A percentile compares a stretch with the other conserved stretches of the same genome.
Evolutionary conservation across 768 basidiomycete species (phyloP).

Genomic region (Termitomyces sp.): DNA sequence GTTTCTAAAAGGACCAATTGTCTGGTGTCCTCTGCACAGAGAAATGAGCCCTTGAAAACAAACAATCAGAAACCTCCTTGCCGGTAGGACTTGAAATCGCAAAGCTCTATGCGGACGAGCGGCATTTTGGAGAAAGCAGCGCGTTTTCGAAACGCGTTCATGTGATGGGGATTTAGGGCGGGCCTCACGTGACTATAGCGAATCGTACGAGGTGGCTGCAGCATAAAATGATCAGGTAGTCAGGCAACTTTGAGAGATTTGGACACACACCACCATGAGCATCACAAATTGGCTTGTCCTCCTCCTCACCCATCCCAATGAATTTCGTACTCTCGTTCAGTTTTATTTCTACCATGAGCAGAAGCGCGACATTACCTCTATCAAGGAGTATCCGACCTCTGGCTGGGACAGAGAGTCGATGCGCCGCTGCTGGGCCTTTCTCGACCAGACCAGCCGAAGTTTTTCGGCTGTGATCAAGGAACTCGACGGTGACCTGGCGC

Average conservation of each 20-base stretch:
- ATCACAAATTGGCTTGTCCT: constrained; percentile 58
- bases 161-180: constrained; percentile 9
- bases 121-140: constrained; percentile 47
- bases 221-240: constrained; percentile 3
- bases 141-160: constrained; percentile 7
- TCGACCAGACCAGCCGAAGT: constrained; percentile 85
- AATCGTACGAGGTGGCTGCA: constrained; percentile 11
- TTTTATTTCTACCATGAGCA: constrained; percentile 80
- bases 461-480: constrained; percentile 95
- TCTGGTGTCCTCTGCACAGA: constrained; percentile 61
- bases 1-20: constrained; percentile 85
- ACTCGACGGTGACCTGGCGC: constrained; percentile 89
- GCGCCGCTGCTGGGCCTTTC: constrained; percentile 84
- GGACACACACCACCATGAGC: constrained; percentile 35
- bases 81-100: constrained; percentile 97
- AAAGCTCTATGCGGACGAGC: constrained; percentile 80
- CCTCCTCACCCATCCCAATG: constrained; percentile 72
- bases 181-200: constrained; percentile 10
- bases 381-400: constrained; percentile 69
- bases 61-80: constrained; percentile 8
- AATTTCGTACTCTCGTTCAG: constrained; percentile 79
- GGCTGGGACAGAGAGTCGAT: constrained; percentile 86
- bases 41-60: background rate
- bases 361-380: constrained; percentile 75
- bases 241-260: constrained; percentile 10